Percentiles rank a stretch among this genome's conserved stretches.
Evolutionary conservation across 257 asterid species (phyloP).

Genomic region (Ehretia macrophylla): DNA sequence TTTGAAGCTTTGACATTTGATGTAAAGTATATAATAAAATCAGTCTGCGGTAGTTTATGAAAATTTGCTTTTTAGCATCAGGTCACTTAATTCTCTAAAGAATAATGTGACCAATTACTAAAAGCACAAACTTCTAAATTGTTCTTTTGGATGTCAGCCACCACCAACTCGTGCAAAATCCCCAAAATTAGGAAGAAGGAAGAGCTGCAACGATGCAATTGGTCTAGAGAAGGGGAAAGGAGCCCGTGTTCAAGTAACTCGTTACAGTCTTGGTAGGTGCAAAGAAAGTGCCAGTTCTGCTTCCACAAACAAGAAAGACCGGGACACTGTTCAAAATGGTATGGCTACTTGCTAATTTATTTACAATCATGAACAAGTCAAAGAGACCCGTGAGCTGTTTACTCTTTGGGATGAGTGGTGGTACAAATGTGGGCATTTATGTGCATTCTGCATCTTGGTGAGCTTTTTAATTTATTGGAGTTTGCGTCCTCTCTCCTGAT

Average conservation of each 20-base stretch:
- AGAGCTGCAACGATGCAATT: slow-evolving; percentile 44
- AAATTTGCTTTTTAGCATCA: background rate
- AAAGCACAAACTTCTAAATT: slow-evolving; percentile 2
- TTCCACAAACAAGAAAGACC: slow-evolving; percentile 28
- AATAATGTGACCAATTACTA: background rate
- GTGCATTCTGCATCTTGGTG: slow-evolving; percentile 28
- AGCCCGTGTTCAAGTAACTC: slow-evolving; percentile 26
- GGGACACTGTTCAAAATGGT: slow-evolving; percentile 19
- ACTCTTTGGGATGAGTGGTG: slow-evolving; percentile 32
- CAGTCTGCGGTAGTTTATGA: background rate
- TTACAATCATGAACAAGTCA: slow-evolving; percentile 24
- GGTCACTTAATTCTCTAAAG: background rate
- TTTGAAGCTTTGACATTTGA: slow-evolving; percentile 4
- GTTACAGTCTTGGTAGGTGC: slow-evolving; percentile 31
- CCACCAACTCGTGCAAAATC: slow-evolving; percentile 84
- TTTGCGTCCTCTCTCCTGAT: slow-evolving; percentile 13
- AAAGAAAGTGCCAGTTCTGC: slow-evolving; percentile 24
- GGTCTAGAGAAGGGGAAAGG: slow-evolving; percentile 24
- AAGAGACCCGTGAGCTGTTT: slow-evolving; percentile 25
- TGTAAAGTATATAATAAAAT: background rate
- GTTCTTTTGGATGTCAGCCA: slow-evolving; percentile 31
- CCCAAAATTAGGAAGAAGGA: slow-evolving; percentile 69
- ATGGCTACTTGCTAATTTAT: slow-evolving; percentile 24
- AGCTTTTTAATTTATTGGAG: slow-evolving; percentile 37
- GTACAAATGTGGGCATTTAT: slow-evolving; percentile 24